Evolutionary conservation across 129 eudicot species (phyloP).

Genomic region (Flaveria robusta): DNA sequence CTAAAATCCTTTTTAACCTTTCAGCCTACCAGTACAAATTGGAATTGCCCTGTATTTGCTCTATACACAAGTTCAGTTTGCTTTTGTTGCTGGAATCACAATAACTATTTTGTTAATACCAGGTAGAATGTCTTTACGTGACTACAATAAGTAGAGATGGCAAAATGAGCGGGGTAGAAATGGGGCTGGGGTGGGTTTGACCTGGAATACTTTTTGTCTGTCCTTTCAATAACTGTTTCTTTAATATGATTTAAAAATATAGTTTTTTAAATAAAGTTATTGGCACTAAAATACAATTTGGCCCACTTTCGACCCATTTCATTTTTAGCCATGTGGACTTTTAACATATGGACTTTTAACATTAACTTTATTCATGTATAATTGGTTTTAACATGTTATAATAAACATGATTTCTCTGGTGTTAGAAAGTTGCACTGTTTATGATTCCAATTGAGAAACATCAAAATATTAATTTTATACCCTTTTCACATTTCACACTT

Average conservation of each 20-base stretch:
- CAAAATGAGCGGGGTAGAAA: not conserved
- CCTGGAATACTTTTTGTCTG: not conserved
- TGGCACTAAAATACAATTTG: not conserved
- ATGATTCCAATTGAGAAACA: slow-evolving; percentile 10
- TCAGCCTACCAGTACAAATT: slow-evolving; percentile 95
- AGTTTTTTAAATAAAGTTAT: not conserved
- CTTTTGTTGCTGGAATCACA: slow-evolving; percentile 84
- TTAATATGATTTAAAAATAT: not conserved
- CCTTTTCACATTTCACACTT: slow-evolving; percentile 13
- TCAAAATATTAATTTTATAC: slow-evolving; percentile 4
- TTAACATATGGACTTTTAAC: not conserved
- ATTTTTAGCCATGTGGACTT: not conserved
- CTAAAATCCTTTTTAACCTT: slow-evolving; percentile 27
- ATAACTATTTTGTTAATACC: slow-evolving; percentile 88
- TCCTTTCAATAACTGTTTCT: too few species aligned
- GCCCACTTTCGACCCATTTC: not conserved
- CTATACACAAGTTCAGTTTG: slow-evolving; percentile 90
- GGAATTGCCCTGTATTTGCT: slow-evolving; percentile 84
- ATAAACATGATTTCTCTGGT: slow-evolving; percentile 2
- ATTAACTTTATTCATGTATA: slow-evolving; percentile 1
- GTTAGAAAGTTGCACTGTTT: not conserved
- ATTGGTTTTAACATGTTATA: not conserved
- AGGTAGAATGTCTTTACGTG: slow-evolving; percentile 45
- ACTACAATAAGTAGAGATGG: not conserved
- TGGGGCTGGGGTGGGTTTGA: not conserved